A percentile compares a stretch with the other conserved stretches of the same genome.
Evolutionary conservation across 2,329 filamentous ascomycete species (phyloP).

Genomic region (Exutisphaerella laricina): DNA sequence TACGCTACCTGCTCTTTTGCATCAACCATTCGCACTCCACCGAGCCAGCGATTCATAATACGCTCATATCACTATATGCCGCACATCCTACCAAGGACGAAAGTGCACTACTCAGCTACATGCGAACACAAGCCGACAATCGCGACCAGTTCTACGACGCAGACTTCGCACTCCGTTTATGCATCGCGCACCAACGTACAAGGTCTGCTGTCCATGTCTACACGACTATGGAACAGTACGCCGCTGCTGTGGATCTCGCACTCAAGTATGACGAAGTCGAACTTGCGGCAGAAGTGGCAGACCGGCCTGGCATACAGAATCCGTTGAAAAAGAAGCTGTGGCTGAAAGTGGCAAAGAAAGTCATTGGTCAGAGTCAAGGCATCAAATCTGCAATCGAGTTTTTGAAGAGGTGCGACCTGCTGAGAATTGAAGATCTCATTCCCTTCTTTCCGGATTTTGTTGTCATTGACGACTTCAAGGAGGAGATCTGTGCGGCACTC

Average conservation of each 20-base stretch:
- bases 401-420: constrained; percentile 79
- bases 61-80: constrained; percentile 91
- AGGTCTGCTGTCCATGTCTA: constrained; percentile 97
- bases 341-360: constrained; percentile 90
- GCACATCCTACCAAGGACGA: constrained; percentile 79
- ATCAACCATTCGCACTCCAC: constrained; percentile 79
- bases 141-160: constrained; percentile 84
- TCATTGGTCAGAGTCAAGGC: constrained; percentile 77
- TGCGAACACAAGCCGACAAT: constrained; percentile 71
- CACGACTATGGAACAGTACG: constrained; percentile 90
- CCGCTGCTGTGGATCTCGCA: constrained; percentile 87
- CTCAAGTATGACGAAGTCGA: constrained; percentile 86
- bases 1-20: constrained; percentile 88
- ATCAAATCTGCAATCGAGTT: constrained; percentile 89
- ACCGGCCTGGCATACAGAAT: constrained; percentile 68
- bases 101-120: constrained; percentile 76
- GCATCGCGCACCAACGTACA: constrained; percentile 89
- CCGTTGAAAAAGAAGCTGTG: constrained; percentile 86
- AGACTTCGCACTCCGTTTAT: constrained; percentile 91
- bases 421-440: constrained; percentile 93
- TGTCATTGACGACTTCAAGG: constrained; percentile 98
- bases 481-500: constrained; percentile 89
- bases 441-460: constrained; percentile 99
- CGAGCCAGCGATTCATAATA: constrained; percentile 90
- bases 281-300: constrained; percentile 81